These are phyloP conservation scores for Petunia secreta DNA, from an alignment of 257 asterid species.

Conservation along the genomic window DNA sequence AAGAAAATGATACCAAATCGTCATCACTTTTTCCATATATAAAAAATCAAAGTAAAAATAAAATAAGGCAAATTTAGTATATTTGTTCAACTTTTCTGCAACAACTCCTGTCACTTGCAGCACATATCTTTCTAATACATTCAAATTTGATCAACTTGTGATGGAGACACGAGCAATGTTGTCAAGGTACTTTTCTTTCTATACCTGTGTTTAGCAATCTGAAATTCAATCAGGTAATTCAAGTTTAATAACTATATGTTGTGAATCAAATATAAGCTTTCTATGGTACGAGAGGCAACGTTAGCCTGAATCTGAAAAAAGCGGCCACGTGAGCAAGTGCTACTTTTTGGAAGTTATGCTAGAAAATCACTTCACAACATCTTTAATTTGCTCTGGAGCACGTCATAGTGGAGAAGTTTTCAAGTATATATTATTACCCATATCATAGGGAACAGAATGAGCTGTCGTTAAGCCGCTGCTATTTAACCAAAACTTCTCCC, in stretches of 20 bases:
- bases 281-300: no score
- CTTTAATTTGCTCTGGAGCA: not conserved
- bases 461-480: not conserved
- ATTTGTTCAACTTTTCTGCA: no score
- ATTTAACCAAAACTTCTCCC: no score
- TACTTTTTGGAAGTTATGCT: no score
- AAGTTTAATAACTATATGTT: not conserved
- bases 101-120: conserved; percentile 25
- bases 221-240: not conserved
- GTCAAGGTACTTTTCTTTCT: conserved; percentile 55
- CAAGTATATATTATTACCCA: no score
- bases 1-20: no score
- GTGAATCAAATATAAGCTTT: no score
- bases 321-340: no score
- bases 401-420: not conserved
- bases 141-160: conserved; percentile 73
- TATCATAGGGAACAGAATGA: not conserved
- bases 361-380: not conserved
- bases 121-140: conserved; percentile 45
- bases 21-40: no score
- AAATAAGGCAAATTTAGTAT: no score
- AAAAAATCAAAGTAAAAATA: no score
- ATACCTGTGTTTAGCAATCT: conserved; percentile 2
- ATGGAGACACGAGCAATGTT: conserved; percentile 77
- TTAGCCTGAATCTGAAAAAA: no score